Percentiles rank a stretch among this genome's conserved stretches.
phyloP scores from a whole-genome alignment of 2,329 filamentous ascomycete genomes.

The Laburnicola sp. region DNA sequence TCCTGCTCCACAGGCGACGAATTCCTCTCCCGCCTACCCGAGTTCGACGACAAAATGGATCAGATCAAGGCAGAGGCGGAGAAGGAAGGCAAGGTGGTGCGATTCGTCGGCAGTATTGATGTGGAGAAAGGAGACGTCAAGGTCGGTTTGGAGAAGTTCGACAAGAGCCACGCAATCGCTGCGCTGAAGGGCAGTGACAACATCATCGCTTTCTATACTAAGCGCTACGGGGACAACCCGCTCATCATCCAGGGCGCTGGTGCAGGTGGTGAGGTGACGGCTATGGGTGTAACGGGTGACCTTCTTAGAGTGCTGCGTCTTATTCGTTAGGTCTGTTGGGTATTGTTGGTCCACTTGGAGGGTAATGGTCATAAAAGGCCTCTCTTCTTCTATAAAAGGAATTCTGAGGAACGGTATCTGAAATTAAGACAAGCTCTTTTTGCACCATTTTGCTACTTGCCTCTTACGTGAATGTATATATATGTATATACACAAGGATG shows the following conservation, averaged over 20 bases:
- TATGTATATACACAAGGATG: too few species aligned
- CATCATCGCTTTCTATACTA: constrained; percentile 98
- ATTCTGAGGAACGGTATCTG: too few species aligned
- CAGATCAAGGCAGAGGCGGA: constrained; percentile 81
- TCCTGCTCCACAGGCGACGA: constrained; percentile 75
- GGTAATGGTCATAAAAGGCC: too few species aligned
- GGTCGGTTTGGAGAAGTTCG: constrained; percentile 84
- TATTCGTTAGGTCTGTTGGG: constrained; percentile 53
- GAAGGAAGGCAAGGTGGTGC: constrained; percentile 84
- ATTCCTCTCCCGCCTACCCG: constrained; percentile 78
- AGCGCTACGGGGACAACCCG: constrained; percentile 87
- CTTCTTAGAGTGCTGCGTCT: constrained; percentile 83
- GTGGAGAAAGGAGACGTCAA: constrained; percentile 79
- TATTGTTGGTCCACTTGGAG: not conserved
- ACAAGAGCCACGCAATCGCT: constrained; percentile 86
- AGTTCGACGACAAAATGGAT: constrained; percentile 90
- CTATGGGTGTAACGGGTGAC: constrained; percentile 96
- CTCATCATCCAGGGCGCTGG: constrained; percentile 94
- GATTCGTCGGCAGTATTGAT: constrained; percentile 93
- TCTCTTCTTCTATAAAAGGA: not conserved
- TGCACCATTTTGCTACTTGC: too few species aligned
- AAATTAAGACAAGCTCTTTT: too few species aligned
- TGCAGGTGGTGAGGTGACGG: constrained; percentile 91
- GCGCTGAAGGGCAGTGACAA: constrained; percentile 96
- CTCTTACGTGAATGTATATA: too few species aligned